Evolutionary conservation across 352 stramenopile species (phyloP).

Genomic region (Phytophthora podocarpi): DNA sequence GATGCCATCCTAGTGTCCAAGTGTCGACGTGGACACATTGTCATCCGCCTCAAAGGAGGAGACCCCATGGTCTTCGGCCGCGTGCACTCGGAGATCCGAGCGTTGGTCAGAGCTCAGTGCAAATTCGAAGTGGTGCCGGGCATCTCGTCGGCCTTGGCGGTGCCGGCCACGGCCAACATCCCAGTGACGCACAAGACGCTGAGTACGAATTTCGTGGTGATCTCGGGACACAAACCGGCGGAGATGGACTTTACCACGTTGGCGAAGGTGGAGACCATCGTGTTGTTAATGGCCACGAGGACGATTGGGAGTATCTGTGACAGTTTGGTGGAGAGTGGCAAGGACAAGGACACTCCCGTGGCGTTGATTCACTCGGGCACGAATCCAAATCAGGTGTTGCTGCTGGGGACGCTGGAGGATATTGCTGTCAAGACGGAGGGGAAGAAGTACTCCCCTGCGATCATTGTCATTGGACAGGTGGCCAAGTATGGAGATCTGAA

Average conservation of each 20-base stretch:
- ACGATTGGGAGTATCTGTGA: slow-evolving; percentile 55
- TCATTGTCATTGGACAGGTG: slow-evolving; percentile 67
- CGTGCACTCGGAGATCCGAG: slow-evolving; percentile 74
- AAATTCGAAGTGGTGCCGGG: slow-evolving; percentile 69
- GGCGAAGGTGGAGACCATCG: slow-evolving; percentile 55
- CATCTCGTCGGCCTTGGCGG: slow-evolving; percentile 69
- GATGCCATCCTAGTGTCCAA: slow-evolving; percentile 64
- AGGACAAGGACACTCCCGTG: slow-evolving; percentile 46
- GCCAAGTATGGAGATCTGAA: slow-evolving; percentile 62
- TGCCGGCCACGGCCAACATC: slow-evolving; percentile 64
- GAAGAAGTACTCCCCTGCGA: slow-evolving; percentile 74
- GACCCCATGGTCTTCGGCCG: slow-evolving; percentile 79
- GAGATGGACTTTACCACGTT: slow-evolving; percentile 69
- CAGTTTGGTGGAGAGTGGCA: slow-evolving; percentile 49
- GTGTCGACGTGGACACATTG: slow-evolving; percentile 52
- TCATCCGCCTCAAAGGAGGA: slow-evolving; percentile 72
- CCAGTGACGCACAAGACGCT: slow-evolving; percentile 74
- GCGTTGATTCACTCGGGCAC: slow-evolving; percentile 69
- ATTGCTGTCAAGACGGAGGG: slow-evolving; percentile 51
- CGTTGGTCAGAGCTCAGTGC: slow-evolving; percentile 49
- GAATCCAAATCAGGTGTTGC: slow-evolving; percentile 55
- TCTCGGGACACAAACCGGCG: slow-evolving; percentile 68
- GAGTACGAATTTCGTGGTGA: slow-evolving; percentile 65
- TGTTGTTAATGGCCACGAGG: slow-evolving; percentile 65
- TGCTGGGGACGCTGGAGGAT: slow-evolving; percentile 56